These are phyloP conservation scores for Microdochium trichocladiopsis DNA, from an alignment of 2,329 filamentous ascomycete species.

Conservation along the genomic window DNA sequence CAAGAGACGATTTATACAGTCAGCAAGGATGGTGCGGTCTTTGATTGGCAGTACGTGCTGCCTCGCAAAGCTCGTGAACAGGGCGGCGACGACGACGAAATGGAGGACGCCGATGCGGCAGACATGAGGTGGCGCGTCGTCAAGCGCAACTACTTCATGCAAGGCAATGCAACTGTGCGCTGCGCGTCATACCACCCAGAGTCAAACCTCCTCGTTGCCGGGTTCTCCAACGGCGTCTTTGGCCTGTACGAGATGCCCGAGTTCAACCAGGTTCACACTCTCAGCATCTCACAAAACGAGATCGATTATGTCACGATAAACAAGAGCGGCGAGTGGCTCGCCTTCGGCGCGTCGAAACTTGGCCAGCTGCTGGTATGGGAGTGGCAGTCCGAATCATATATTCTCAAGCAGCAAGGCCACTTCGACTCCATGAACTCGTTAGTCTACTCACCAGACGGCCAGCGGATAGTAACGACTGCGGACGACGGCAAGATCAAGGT, in stretches of 20 bases:
- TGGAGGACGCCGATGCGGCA: slow-evolving; percentile 51
- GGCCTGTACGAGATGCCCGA: slow-evolving; percentile 92
- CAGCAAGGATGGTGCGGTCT: slow-evolving; percentile 95
- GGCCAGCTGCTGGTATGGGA: slow-evolving; percentile 98
- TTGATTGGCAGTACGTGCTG: slow-evolving; percentile 79
- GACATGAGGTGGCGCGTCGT: slow-evolving; percentile 85
- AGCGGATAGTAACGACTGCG: slow-evolving; percentile 85
- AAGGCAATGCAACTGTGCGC: slow-evolving; percentile 76
- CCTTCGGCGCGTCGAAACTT: slow-evolving; percentile 90
- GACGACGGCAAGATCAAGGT: slow-evolving; percentile 99
- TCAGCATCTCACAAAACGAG: slow-evolving; percentile 91
- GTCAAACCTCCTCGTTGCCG: slow-evolving; percentile 88
- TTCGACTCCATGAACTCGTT: slow-evolving; percentile 93
- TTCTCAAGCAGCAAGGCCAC: slow-evolving; percentile 95
- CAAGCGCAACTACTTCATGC: slow-evolving; percentile 90
- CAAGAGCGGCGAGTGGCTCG: slow-evolving; percentile 90
- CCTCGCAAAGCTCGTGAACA: slow-evolving; percentile 45
- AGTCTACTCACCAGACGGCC: slow-evolving; percentile 88
- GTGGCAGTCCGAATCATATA: slow-evolving; percentile 98
- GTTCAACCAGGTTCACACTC: slow-evolving; percentile 89
- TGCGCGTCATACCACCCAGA: slow-evolving; percentile 86
- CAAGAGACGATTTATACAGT: slow-evolving; percentile 96
- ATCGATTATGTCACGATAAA: slow-evolving; percentile 96
- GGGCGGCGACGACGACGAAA: slow-evolving; percentile 50
- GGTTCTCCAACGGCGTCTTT: slow-evolving; percentile 92